Conservation (phyloP, 2,329 filamentous ascomycete species). For the Curvularia sp. region DNA sequence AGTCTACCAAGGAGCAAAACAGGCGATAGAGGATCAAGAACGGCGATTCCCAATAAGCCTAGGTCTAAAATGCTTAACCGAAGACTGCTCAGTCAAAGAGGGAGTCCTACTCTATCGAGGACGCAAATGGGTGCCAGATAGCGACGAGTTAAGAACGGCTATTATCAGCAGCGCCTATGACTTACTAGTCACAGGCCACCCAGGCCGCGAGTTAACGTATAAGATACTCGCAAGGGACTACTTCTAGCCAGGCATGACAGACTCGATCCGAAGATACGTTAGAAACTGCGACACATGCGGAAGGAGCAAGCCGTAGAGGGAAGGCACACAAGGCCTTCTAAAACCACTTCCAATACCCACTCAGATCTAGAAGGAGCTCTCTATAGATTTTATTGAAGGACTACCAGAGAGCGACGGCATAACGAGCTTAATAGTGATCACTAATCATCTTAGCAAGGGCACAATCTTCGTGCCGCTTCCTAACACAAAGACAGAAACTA, state of each 20-base stretch:
- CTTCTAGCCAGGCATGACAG: not conserved
- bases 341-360: conserved; percentile 8
- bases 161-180: not conserved
- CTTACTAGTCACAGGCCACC: not conserved
- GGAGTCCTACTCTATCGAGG: not conserved
- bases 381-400: conserved; percentile 7
- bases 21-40: not conserved
- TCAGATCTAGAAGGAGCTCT: conserved; percentile 1
- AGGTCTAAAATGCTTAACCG: not conserved
- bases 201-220: not conserved
- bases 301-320: not conserved
- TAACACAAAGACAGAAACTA: too few species aligned
- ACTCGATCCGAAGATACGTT: not conserved
- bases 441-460: not conserved
- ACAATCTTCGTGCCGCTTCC: too few species aligned
- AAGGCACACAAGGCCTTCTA: not conserved
- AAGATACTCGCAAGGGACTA: too few species aligned
- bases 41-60: too few species aligned
- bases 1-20: not conserved
- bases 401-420: not conserved
- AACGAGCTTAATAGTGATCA: not conserved
- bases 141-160: not conserved
- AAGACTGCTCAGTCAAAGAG: not conserved
- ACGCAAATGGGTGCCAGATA: not conserved
- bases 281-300: not conserved